Percentiles rank a stretch among this genome's conserved stretches.
These are phyloP conservation scores for Dicorynia guianensis DNA, from an alignment of 306 rosid genomes.

Conservation along the genomic window DNA sequence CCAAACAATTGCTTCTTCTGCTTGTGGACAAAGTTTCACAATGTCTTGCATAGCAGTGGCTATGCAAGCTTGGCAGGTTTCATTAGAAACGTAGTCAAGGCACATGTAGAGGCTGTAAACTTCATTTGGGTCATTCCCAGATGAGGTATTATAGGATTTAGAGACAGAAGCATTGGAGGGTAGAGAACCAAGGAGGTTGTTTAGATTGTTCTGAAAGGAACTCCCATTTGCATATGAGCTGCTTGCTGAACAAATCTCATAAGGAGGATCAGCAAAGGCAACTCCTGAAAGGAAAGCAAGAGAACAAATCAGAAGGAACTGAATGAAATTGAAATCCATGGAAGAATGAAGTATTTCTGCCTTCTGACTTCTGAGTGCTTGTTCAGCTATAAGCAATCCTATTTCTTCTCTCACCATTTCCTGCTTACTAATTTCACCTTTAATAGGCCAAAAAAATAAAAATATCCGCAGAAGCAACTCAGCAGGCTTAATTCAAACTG, in stretches of 20 bases:
- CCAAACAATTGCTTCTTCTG: slow-evolving; percentile 61
- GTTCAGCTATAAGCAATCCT: background rate
- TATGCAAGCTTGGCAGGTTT: slow-evolving; percentile 51
- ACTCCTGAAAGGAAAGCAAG: slow-evolving; percentile 27
- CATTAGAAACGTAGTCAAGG: slow-evolving; percentile 46
- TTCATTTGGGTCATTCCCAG: slow-evolving; percentile 38
- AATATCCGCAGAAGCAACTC: slow-evolving; percentile 27
- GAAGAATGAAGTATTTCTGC: slow-evolving; percentile 29
- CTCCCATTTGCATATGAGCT: slow-evolving; percentile 28
- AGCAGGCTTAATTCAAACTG: background rate
- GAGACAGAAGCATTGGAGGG: slow-evolving; percentile 45
- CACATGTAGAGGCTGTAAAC: slow-evolving; percentile 55
- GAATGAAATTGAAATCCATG: slow-evolving; percentile 16
- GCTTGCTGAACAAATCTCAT: slow-evolving; percentile 36
- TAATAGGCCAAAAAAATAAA: background rate
- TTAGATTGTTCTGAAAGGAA: slow-evolving; percentile 44
- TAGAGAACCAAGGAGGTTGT: slow-evolving; percentile 32
- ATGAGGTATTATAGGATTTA: slow-evolving; percentile 41
- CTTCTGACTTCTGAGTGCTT: slow-evolving; percentile 23
- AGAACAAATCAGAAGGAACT: slow-evolving; percentile 35
- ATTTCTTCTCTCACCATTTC: slow-evolving; percentile 1
- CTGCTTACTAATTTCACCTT: background rate
- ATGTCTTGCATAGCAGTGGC: slow-evolving; percentile 42
- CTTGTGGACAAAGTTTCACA: slow-evolving; percentile 46
- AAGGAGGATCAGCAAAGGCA: slow-evolving; percentile 54